phyloP scores from a whole-genome alignment of 805 yeast genomes.

The Kockiozyma suomiensis region DNA sequence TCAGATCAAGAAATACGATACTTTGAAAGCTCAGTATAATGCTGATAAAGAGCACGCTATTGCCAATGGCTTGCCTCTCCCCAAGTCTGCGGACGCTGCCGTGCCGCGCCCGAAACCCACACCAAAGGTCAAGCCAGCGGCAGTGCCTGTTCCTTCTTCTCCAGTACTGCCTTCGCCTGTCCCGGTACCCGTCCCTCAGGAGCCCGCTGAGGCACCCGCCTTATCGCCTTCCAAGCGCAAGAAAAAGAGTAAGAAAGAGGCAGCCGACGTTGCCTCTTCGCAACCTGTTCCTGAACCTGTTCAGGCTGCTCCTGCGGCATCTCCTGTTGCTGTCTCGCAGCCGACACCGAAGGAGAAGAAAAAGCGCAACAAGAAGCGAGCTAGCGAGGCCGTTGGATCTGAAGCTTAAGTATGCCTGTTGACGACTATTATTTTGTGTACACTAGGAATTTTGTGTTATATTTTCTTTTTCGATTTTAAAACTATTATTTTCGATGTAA shows the following conservation, averaged over 20 bases:
- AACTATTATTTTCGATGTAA: neutral
- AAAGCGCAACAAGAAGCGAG: conserved; percentile 20
- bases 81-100: neutral
- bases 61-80: conserved; percentile 22
- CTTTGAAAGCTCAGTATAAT: conserved; percentile 51
- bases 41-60: conserved; percentile 46
- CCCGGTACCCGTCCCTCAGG: conserved; percentile 1
- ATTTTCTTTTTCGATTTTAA: too few relatives aligned
- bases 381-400: conserved; percentile 1
- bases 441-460: neutral
- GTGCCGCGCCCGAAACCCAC: conserved; percentile 10
- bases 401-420: neutral
- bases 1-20: conserved; percentile 51
- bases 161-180: neutral
- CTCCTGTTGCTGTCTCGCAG: conserved; percentile 6
- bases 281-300: neutral
- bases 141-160: neutral
- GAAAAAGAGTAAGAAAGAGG: conserved; percentile 36
- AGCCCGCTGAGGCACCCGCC: neutral
- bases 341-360: conserved; percentile 18
- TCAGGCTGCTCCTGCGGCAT: neutral
- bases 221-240: conserved; percentile 28
- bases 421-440: neutral
- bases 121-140: conserved; percentile 3
- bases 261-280: neutral